Base-by-base conservation (phyloP, 148 eudicot species). In the Rhododendron simsii region DNA sequence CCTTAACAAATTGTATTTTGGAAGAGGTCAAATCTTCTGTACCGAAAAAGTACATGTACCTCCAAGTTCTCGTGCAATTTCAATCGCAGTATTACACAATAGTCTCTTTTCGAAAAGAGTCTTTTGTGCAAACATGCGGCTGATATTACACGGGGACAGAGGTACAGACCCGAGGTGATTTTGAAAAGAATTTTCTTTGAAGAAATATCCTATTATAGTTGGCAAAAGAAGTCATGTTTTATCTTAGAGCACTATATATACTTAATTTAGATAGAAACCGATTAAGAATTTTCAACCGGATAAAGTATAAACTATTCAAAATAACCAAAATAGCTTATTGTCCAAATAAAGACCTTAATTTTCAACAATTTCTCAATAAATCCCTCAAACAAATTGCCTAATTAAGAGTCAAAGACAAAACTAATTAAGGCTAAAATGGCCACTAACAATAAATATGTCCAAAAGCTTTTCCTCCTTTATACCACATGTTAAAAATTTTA, bases 351-450 rank as follows among this genome's bases (percentile, higher is more conserved):
- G 26, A 26, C 61, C 82, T 21, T 41, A 41, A 41, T 41, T 78
- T 39, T 47, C 13, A 51, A 59, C 7, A n/a, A 59, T 82, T 82
- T 20, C 75, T 50, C 28, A 82, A 78, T 9, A 44, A 35, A 74
- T 33, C 39, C 79, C 47, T 75, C 79, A 20, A 18, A 75, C 12
- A 75, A 80, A 80, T 80, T 50, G 9, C 55, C 59, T 26, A 48
- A 37, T 53, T 80, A 53, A 47, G 2, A 50, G 41, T 33, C 4
- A 21, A 41, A 71, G 75, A 47, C 7, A 71, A 69, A 71, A 45
- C 47, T 9, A 41, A 83, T 71, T 28, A 71, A 71, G 85, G 85
- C 26, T 48, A 71, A 69, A 83, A 83, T 69, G 79, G 63, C 18
- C 57, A 26, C 12, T 48, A 37, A 9, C 41, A 28, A 80, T 12